Base-by-base conservation (phyloP, 2,329 filamentous ascomycete species). In the Intubia oerlemansii region DNA sequence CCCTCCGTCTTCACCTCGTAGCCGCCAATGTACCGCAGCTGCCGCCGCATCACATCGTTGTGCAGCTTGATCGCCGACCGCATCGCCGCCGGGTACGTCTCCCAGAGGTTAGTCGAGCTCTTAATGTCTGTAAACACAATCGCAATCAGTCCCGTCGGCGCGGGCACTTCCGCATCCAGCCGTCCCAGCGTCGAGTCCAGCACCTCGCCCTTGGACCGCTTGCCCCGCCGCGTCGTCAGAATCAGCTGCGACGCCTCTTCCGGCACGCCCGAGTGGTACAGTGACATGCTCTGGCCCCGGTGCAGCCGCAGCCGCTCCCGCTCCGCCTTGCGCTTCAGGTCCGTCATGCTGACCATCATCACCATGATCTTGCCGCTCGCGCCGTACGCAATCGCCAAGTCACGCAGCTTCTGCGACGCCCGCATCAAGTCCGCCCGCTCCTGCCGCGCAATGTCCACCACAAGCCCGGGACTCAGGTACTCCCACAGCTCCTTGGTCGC, bases 1-100 rank as follows among this genome's bases (percentile, higher is more conserved):
- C 88, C 88, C 79, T 98, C 88, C 12, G 88, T 98, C 61, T 98
- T 98, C 50, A 98, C 88, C 53, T 98, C 88, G 45, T 93, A 98
- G 1, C 88, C 88, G 44, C 88, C 88, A 41, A 93, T 90, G 37
- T 84, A 75, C 28, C 88, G 73, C 40, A 98, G 57, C 46, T 95
- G 85, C 32, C 88, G 68, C 39, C 88, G 76, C 75, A 98, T 91
- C 25, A 93, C 69, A 42, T 92, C 82, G 49, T 98, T 98, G 59
- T 98, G 88, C 40, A 92, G 73, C 50, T 85, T 90, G 52, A 98
- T 98, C 12, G 84, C 84, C 10, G 84, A 85, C 42, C 85, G 69
- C 88, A 98, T 98, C 13, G 88, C 84, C 35, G 77, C 77, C 1
- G 84, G 81, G 45, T 85, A 90, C 31, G 81, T 82, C 51, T 98